These are phyloP conservation scores for Pseudotsuga menziesii DNA, from an alignment of 75 land plant genomes.

Conservation along the genomic window DNA sequence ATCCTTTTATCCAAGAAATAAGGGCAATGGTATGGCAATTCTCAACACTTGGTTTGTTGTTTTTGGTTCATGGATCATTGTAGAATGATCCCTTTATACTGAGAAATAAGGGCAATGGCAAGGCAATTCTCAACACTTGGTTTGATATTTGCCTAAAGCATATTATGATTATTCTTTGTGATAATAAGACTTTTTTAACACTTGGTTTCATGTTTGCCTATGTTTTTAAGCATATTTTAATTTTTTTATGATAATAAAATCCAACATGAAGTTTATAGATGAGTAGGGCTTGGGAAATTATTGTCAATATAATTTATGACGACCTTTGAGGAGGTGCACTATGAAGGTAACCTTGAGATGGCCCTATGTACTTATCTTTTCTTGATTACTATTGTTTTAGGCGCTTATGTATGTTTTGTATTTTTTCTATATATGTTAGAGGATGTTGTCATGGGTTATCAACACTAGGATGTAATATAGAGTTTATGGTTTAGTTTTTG, in stretches of 20 bases:
- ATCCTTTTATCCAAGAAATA: no score
- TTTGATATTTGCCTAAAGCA: constrained; percentile 9
- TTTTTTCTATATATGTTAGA: constrained; percentile 53
- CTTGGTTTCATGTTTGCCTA: constrained; percentile 15
- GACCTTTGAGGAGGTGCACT: constrained; percentile 19
- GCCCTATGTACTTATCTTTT: constrained; percentile 57
- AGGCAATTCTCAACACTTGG: constrained; percentile 14
- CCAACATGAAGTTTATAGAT: constrained; percentile 14
- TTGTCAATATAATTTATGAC: constrained; percentile 22
- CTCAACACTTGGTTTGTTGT: no score
- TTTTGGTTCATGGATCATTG: constrained; percentile 15
- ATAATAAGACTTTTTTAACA: no score
- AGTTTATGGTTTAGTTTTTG: constrained; percentile 37
- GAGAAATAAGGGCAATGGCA: constrained; percentile 17
- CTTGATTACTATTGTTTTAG: constrained; percentile 42
- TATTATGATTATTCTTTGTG: no score
- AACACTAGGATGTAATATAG: constrained; percentile 53
- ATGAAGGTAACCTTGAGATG: background rate
- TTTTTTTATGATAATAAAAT: constrained; percentile 2
- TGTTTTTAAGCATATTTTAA: background rate
- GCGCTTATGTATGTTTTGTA: constrained; percentile 22
- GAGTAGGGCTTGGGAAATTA: constrained; percentile 16
- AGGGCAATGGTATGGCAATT: no score
- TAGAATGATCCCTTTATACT: constrained; percentile 30
- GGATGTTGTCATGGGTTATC: constrained; percentile 54